These are phyloP conservation scores for Peronospora destructor DNA, from an alignment of 352 stramenopile genomes.

Conservation along the genomic window DNA sequence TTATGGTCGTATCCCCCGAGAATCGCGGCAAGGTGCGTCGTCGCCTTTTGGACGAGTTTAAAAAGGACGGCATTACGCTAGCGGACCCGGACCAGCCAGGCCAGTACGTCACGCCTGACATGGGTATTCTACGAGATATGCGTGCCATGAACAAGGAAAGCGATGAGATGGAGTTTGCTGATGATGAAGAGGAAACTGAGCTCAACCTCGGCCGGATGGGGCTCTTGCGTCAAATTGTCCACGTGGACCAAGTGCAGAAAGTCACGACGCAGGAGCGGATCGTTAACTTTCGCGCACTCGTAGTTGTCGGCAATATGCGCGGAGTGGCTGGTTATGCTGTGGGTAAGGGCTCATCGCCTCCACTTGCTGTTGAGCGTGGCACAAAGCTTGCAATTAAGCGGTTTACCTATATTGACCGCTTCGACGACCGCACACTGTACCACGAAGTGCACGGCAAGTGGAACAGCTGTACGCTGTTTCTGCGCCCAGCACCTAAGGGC, in stretches of 20 bases:
- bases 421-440: slow-evolving; percentile 86
- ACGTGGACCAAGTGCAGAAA: slow-evolving; percentile 83
- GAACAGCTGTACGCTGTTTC: slow-evolving; percentile 91
- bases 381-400: slow-evolving; percentile 88
- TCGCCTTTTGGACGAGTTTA: slow-evolving; percentile 74
- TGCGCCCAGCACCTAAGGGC: slow-evolving; percentile 68
- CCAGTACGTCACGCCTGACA: slow-evolving; percentile 50
- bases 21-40: slow-evolving; percentile 73
- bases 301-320: slow-evolving; percentile 91
- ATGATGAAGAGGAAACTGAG: slow-evolving; percentile 51
- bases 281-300: slow-evolving; percentile 88
- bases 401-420: slow-evolving; percentile 93
- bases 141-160: slow-evolving; percentile 64
- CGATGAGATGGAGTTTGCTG: slow-evolving; percentile 62
- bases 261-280: slow-evolving; percentile 90
- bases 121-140: slow-evolving; percentile 52
- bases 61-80: slow-evolving; percentile 60
- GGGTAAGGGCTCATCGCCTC: slow-evolving; percentile 84
- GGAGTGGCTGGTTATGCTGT: slow-evolving; percentile 91
- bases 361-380: slow-evolving; percentile 85
- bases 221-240: slow-evolving; percentile 71
- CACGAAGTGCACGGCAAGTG: slow-evolving; percentile 91
- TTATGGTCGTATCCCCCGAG: slow-evolving; percentile 63
- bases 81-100: slow-evolving; percentile 40
- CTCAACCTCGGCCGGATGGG: slow-evolving; percentile 66